Conservation (phyloP, 2,329 filamentous ascomycete species). For the Penicillium italicum region DNA sequence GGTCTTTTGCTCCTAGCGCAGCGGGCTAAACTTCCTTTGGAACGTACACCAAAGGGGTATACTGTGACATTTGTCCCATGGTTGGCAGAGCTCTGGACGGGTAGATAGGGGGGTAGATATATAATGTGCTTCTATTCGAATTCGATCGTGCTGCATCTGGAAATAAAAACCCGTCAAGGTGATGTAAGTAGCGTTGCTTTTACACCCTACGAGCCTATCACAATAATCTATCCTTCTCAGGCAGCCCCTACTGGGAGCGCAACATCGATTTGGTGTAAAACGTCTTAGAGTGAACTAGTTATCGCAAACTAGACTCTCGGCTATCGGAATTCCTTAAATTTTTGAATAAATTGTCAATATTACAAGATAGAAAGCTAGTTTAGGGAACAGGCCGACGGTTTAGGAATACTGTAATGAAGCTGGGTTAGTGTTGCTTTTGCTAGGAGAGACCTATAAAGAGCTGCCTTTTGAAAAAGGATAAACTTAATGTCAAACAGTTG, state of each 20-base stretch:
- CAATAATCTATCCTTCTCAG: constrained; percentile 24
- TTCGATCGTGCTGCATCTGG: constrained; percentile 23
- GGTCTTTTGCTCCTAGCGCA: too few species aligned
- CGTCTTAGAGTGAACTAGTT: constrained; percentile 15
- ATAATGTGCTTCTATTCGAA: constrained; percentile 31
- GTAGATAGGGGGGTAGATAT: too few species aligned
- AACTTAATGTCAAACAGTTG: not conserved
- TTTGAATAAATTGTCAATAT: constrained; percentile 18
- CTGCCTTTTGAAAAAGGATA: not conserved
- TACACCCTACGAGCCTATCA: constrained; percentile 28
- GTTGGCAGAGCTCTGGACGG: too few species aligned
- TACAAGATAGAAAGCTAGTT: constrained; percentile 12
- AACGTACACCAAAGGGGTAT: too few species aligned
- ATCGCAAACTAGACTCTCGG: constrained; percentile 17
- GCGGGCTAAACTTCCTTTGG: too few species aligned
- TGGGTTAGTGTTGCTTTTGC: constrained; percentile 18
- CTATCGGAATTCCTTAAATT: constrained; percentile 18
- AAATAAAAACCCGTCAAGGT: constrained; percentile 21
- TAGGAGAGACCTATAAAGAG: constrained; percentile 19
- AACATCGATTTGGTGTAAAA: constrained; percentile 21
- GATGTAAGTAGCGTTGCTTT: constrained; percentile 25
- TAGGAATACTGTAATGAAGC: constrained; percentile 12
- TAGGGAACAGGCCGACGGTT: constrained; percentile 11
- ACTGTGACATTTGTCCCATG: too few species aligned
- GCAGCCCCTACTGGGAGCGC: constrained; percentile 24